A percentile compares a stretch with the other conserved stretches of the same genome.
These are phyloP conservation scores for Naematelia encephala DNA, from an alignment of 768 basidiomycete genomes.

Conservation along the genomic window DNA sequence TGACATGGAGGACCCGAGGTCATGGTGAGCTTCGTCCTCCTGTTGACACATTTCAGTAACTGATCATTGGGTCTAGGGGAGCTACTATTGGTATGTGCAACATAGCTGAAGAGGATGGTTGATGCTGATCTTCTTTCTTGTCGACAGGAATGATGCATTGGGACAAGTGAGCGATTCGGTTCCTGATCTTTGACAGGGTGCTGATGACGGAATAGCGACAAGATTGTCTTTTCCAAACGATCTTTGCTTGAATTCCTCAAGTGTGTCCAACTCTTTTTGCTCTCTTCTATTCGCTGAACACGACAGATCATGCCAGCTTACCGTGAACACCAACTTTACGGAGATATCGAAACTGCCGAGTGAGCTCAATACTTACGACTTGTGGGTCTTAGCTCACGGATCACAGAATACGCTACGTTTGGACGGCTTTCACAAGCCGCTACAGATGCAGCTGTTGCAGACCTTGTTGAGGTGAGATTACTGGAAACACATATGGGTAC, in stretches of 20 bases:
- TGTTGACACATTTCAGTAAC: neutral
- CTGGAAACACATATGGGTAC: neutral
- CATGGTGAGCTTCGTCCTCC: constrained; percentile 26
- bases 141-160: constrained; percentile 46
- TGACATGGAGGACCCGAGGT: constrained; percentile 45
- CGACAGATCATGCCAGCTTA: constrained; percentile 28
- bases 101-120: neutral
- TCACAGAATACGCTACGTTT: constrained; percentile 48
- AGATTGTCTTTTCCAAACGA: constrained; percentile 51
- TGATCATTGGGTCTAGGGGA: constrained; percentile 21
- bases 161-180: constrained; percentile 41
- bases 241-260: constrained; percentile 51
- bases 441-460: constrained; percentile 49
- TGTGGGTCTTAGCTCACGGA: neutral
- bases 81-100: constrained; percentile 35
- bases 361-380: constrained; percentile 17
- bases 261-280: constrained; percentile 20
- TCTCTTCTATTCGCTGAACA: neutral
- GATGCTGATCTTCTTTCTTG: constrained; percentile 2
- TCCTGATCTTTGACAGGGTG: neutral
- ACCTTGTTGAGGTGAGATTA: constrained; percentile 46
- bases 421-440: constrained; percentile 46
- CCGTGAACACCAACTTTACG: constrained; percentile 46
- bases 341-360: constrained; percentile 49
- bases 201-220: constrained; percentile 28